These are phyloP conservation scores for Hirsutella minnesotensis DNA, from an alignment of 2,329 filamentous ascomycete species.

Conservation along the genomic window DNA sequence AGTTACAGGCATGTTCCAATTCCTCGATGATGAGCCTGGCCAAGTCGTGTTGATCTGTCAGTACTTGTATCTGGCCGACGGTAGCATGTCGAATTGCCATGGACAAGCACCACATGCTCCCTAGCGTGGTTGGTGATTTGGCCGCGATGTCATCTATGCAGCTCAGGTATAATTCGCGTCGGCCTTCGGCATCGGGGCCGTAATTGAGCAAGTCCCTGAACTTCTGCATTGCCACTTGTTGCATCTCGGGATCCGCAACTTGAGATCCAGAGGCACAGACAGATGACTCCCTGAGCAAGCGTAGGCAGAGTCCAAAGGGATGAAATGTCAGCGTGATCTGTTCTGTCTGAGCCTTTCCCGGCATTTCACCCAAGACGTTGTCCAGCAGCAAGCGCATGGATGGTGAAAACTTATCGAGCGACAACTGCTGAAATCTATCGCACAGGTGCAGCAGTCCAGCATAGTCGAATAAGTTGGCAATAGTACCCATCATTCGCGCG, in stretches of 20 bases:
- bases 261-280: conserved; percentile 39
- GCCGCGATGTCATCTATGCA: conserved; percentile 58
- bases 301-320: conserved; percentile 43
- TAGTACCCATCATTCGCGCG: conserved; percentile 47
- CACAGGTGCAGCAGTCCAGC: conserved; percentile 52
- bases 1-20: conserved; percentile 40
- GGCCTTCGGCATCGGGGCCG: conserved; percentile 42
- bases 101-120: conserved; percentile 57
- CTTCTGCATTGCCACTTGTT: conserved; percentile 49
- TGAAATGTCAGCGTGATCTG: conserved; percentile 22
- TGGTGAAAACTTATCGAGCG: conserved; percentile 49
- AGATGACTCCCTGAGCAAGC: conserved; percentile 61
- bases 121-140: conserved; percentile 52
- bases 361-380: conserved; percentile 37
- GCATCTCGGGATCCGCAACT: conserved; percentile 48
- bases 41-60: conserved; percentile 50
- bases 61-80: conserved; percentile 38
- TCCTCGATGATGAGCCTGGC: conserved; percentile 52
- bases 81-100: conserved; percentile 34
- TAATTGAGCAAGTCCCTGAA: conserved; percentile 47
- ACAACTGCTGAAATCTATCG: conserved; percentile 54
- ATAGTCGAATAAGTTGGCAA: conserved; percentile 35
- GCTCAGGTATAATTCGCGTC: conserved; percentile 48
- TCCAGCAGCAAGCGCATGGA: conserved; percentile 52
- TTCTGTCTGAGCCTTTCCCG: conserved; percentile 30